phyloP scores from a whole-genome alignment of 2,329 filamentous ascomycete genomes.

The Aspergillus novofumigatus region DNA sequence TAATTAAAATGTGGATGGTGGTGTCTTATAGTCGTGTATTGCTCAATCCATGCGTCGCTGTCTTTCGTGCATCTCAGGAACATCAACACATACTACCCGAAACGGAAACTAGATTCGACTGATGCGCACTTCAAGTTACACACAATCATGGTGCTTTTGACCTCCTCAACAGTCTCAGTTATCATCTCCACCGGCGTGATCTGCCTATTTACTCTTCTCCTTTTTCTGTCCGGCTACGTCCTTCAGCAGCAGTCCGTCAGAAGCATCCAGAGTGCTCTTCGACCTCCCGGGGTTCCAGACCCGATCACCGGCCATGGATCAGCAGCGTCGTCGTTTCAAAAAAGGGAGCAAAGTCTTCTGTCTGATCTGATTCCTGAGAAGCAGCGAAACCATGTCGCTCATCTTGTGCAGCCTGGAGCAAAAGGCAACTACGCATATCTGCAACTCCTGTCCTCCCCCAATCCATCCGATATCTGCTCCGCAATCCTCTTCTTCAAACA shows the following conservation, averaged over 20 bases:
- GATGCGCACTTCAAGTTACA: constrained; percentile 2
- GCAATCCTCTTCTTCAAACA: constrained; percentile 42
- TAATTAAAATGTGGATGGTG: background rate
- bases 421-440: constrained; percentile 39
- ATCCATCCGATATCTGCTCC: constrained; percentile 44
- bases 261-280: constrained; percentile 69
- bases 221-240: constrained; percentile 84
- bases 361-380: constrained; percentile 5
- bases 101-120: background rate
- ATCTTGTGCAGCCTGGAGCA: background rate
- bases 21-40: background rate
- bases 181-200: constrained; percentile 51
- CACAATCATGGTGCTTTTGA: constrained; percentile 43
- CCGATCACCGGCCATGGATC: constrained; percentile 11
- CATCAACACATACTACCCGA: background rate
- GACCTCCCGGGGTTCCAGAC: constrained; percentile 17
- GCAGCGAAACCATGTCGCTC: background rate
- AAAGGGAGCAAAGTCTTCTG: constrained; percentile 15
- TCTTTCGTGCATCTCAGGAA: background rate
- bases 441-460: constrained; percentile 40
- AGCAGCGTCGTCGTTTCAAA: constrained; percentile 20
- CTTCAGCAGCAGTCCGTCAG: constrained; percentile 82
- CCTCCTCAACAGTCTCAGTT: constrained; percentile 41
- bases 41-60: background rate
- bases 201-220: constrained; percentile 69